These are phyloP conservation scores for Thelephora terrestris DNA, from an alignment of 1,284 basidiomycete genomes.

Conservation along the genomic window DNA sequence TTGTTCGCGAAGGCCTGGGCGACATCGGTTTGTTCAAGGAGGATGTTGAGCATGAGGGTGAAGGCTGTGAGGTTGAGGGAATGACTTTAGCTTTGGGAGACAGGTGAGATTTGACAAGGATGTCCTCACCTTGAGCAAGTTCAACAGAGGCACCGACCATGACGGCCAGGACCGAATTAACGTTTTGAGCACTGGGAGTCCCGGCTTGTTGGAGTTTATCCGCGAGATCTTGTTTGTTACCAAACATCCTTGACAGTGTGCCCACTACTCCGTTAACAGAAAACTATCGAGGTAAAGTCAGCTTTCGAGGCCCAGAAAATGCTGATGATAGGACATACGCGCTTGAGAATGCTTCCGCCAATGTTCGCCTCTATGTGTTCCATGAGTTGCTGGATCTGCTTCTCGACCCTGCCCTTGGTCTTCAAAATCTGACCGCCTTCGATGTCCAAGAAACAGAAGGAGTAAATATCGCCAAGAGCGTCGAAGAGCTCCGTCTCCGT, in stretches of 20 bases:
- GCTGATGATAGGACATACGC: conserved; percentile 8
- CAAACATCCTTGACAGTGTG: conserved; percentile 35
- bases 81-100: conserved; percentile 9
- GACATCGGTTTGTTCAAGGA: conserved; percentile 39
- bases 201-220: conserved; percentile 46
- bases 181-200: conserved; percentile 45
- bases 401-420: conserved; percentile 38
- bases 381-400: conserved; percentile 42
- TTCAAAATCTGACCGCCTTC: conserved; percentile 48
- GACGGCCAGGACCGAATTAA: conserved; percentile 62
- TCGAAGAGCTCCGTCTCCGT: conserved; percentile 52
- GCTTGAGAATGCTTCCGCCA: conserved; percentile 7
- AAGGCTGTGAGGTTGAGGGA: conserved; percentile 32
- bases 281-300: conserved; percentile 23
- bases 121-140: conserved; percentile 47
- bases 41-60: conserved; percentile 46
- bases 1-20: conserved; percentile 20
- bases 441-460: conserved; percentile 67
- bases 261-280: conserved; percentile 39
- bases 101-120: conserved; percentile 10
- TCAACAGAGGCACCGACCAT: conserved; percentile 60
- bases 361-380: conserved; percentile 38
- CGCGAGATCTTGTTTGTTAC: conserved; percentile 39
- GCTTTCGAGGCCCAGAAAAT: neutral
- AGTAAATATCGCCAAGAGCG: conserved; percentile 58